phyloP scores from a whole-genome alignment of 768 basidiomycete genomes.

The Amylocystis lapponica region DNA sequence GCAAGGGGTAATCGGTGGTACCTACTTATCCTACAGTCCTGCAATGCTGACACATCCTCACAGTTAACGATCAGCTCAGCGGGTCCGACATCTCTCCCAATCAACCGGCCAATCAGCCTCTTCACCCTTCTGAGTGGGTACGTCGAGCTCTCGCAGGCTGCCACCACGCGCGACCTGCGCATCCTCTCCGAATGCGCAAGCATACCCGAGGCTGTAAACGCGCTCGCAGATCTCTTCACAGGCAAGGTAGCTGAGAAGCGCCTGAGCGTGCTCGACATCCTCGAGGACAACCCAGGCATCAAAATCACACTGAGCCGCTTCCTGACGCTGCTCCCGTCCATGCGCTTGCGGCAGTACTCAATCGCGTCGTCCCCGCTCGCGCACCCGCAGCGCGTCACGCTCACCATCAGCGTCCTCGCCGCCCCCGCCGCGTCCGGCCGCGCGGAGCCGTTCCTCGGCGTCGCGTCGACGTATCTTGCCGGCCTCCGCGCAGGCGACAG shows the following conservation, averaged over 20 bases:
- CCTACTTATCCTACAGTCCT: background rate
- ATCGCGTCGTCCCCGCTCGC: slow-evolving; percentile 46
- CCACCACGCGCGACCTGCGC: slow-evolving; percentile 36
- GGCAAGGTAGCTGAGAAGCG: slow-evolving; percentile 30
- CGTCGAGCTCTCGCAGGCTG: slow-evolving; percentile 43
- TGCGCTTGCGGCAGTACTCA: slow-evolving; percentile 48
- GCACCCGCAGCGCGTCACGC: slow-evolving; percentile 34
- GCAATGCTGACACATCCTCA: background rate
- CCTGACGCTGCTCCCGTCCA: slow-evolving; percentile 38
- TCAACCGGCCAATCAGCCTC: slow-evolving; percentile 31
- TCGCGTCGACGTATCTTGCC: slow-evolving; percentile 40
- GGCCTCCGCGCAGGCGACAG: slow-evolving; percentile 30
- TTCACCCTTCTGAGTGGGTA: slow-evolving; percentile 37
- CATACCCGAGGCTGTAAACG: slow-evolving; percentile 22
- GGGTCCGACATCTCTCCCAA: slow-evolving; percentile 36
- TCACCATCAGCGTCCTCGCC: slow-evolving; percentile 40
- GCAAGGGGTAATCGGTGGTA: slow-evolving; percentile 35
- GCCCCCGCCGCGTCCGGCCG: slow-evolving; percentile 30
- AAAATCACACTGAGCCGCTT: slow-evolving; percentile 33
- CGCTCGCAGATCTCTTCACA: slow-evolving; percentile 25
- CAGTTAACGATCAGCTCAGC: slow-evolving; percentile 26
- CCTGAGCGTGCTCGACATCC: slow-evolving; percentile 37
- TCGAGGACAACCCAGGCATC: slow-evolving; percentile 33
- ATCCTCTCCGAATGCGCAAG: slow-evolving; percentile 25
- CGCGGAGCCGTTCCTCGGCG: slow-evolving; percentile 33